phyloP scores from a whole-genome alignment of 192 early-diverging fungal species.

The Backusella australiensis region DNA sequence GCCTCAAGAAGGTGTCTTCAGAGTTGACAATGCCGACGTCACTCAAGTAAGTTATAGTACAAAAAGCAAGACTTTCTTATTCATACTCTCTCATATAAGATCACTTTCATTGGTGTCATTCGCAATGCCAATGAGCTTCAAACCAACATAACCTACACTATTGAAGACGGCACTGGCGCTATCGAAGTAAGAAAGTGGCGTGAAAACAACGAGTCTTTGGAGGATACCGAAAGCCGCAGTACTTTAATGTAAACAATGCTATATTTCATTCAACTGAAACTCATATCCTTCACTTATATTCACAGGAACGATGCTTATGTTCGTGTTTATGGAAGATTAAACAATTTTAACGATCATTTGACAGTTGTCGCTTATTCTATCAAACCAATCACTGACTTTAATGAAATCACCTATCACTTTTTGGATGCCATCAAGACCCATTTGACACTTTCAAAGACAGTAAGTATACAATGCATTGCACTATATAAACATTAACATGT shows the following conservation, averaged over 20 bases:
- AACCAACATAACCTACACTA: constrained; percentile 59
- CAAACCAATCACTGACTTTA: constrained; percentile 61
- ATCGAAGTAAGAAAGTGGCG: constrained; percentile 72
- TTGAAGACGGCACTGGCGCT: constrained; percentile 81
- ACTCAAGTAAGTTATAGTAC: constrained; percentile 47
- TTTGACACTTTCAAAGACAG: constrained; percentile 48
- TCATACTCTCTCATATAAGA: constrained; percentile 32
- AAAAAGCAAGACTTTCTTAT: background rate
- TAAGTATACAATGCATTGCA: background rate
- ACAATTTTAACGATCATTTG: constrained; percentile 57
- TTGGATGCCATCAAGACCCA: constrained; percentile 69
- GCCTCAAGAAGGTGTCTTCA: constrained; percentile 57
- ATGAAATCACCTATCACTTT: constrained; percentile 79
- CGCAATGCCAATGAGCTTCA: constrained; percentile 52
- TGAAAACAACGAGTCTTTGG: constrained; percentile 35
- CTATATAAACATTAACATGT: background rate
- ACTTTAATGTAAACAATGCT: constrained; percentile 9
- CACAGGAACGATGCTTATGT: constrained; percentile 63
- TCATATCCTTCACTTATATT: background rate
- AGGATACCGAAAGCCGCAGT: background rate
- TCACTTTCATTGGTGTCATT: constrained; percentile 73
- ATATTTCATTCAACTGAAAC: background rate
- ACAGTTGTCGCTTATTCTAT: constrained; percentile 55
- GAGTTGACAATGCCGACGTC: constrained; percentile 68
- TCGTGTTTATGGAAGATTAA: constrained; percentile 69